Conservation (phyloP, 1,139 yeast genomes). For the Suhomyces maxii region DNA sequence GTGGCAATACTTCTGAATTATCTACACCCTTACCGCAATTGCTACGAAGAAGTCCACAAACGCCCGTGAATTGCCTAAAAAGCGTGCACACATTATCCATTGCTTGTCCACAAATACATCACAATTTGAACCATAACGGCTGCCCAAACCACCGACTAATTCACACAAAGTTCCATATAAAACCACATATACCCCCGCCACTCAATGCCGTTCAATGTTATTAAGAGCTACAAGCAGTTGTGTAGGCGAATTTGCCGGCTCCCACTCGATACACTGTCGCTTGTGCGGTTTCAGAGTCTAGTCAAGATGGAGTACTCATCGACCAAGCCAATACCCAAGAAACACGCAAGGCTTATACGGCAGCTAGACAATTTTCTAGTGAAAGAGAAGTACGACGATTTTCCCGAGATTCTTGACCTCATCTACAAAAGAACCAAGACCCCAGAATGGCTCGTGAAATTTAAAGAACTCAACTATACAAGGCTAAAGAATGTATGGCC, state of each 20-base stretch:
- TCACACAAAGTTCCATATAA: too few relatives aligned
- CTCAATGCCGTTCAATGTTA: neutral
- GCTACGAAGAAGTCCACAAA: too few relatives aligned
- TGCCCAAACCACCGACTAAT: neutral
- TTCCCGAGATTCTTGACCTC: slow-evolving; percentile 29
- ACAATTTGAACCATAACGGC: neutral
- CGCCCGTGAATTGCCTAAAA: neutral
- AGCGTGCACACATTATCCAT: neutral
- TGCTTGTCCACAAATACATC: neutral
- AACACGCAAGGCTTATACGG: neutral
- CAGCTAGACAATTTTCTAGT: slow-evolving; percentile 29
- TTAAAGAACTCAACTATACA: slow-evolving; percentile 22
- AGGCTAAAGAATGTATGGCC: slow-evolving; percentile 35
- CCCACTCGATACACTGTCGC: slow-evolving; percentile 23
- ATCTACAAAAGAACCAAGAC: slow-evolving; percentile 22
- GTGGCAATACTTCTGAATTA: too few relatives aligned
- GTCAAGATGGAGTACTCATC: slow-evolving; percentile 1
- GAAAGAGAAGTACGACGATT: slow-evolving; percentile 26
- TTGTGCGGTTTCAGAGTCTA: neutral
- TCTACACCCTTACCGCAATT: too few relatives aligned
- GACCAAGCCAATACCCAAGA: neutral
- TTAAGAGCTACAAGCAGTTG: slow-evolving; percentile 13
- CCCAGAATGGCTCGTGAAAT: slow-evolving; percentile 22
- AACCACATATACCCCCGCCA: too few relatives aligned
- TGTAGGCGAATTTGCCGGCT: slow-evolving; percentile 25